Conservation (phyloP, 2,329 filamentous ascomycete genomes). For the Diaporthe sp. region DNA sequence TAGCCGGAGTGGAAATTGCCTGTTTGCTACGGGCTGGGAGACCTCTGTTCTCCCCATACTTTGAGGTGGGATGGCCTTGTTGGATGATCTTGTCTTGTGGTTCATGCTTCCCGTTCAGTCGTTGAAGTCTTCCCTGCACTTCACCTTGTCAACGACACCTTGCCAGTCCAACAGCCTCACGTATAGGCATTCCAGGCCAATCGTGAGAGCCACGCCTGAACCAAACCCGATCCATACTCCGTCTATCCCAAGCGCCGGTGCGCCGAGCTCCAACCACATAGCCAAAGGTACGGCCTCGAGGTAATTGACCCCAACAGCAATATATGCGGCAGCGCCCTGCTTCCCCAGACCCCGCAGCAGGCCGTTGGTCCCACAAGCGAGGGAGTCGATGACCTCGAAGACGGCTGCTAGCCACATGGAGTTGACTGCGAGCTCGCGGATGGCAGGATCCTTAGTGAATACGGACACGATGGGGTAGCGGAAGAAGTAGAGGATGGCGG, state of each 20-base stretch:
- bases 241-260: constrained; percentile 47
- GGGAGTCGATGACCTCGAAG: constrained; percentile 52
- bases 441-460: constrained; percentile 49
- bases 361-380: constrained; percentile 53
- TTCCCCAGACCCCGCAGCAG: constrained; percentile 54
- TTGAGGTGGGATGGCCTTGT: background rate
- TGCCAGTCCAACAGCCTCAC: constrained; percentile 44
- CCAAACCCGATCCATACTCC: constrained; percentile 53
- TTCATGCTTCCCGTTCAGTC: background rate
- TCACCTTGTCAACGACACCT: constrained; percentile 35
- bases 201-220: constrained; percentile 49
- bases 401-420: constrained; percentile 49
- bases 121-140: constrained; percentile 32
- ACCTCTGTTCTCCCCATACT: too few species aligned
- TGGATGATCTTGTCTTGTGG: too few species aligned
- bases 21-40: background rate
- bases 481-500: constrained; percentile 47
- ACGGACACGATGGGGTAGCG: constrained; percentile 47
- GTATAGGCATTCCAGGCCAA: constrained; percentile 49
- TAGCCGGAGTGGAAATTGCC: background rate
- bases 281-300: constrained; percentile 53
- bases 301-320: constrained; percentile 53
- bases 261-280: constrained; percentile 53
- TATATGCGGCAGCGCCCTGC: constrained; percentile 53
- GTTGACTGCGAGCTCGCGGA: constrained; percentile 47